phyloP scores from a whole-genome alignment of 23 red algal species.

The Rhodosorus marinus region DNA sequence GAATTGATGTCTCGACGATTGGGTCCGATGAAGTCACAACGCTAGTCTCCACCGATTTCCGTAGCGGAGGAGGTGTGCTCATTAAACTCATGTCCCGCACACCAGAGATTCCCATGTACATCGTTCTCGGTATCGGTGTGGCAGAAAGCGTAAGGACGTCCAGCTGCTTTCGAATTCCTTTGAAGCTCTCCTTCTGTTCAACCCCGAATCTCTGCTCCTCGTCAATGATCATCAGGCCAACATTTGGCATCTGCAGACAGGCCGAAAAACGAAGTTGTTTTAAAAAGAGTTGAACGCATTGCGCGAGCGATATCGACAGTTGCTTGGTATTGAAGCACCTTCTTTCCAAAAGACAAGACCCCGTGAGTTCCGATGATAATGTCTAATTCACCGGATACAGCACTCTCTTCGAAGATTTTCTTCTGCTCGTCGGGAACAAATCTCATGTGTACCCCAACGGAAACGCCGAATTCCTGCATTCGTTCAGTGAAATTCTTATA shows the following conservation, averaged over 20 bases:
- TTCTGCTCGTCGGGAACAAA: no score
- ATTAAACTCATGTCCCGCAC: constrained; percentile 38
- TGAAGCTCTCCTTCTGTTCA: constrained; percentile 25
- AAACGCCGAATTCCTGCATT: not conserved
- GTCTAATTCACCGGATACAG: no score
- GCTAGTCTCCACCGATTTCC: constrained; percentile 4
- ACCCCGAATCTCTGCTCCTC: constrained; percentile 53
- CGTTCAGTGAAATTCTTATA: constrained; percentile 4
- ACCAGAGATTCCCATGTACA: constrained; percentile 20
- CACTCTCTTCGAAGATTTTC: no score
- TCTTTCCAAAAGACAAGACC: not conserved
- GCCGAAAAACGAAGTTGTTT: constrained; percentile 10
- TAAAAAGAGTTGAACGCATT: constrained; percentile 15
- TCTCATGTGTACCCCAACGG: not conserved
- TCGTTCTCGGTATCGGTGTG: constrained; percentile 37
- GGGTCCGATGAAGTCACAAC: not conserved
- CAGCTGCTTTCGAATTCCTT: not conserved
- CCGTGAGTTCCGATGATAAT: no score
- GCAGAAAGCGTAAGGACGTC: constrained; percentile 30
- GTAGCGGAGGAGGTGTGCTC: constrained; percentile 8
- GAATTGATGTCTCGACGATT: not conserved
- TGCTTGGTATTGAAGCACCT: not conserved
- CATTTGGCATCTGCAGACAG: constrained; percentile 2
- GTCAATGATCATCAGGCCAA: constrained; percentile 16
- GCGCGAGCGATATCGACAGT: not conserved